Evolutionary conservation across 176 grass and related monocot species (phyloP).

Genomic region (Saccharum officinarum): DNA sequence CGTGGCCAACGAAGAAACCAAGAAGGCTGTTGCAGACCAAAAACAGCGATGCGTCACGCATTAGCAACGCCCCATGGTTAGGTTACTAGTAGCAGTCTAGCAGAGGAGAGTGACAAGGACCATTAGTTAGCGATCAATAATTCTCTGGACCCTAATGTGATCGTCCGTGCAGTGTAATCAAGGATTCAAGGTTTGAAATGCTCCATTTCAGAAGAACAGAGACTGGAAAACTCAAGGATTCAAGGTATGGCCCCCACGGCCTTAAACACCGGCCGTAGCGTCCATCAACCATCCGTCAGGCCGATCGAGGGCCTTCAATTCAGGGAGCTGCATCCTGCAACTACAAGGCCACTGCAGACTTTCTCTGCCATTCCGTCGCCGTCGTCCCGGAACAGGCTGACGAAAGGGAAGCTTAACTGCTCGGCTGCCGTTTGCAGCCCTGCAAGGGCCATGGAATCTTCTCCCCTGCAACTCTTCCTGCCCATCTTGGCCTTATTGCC

Average conservation of each 20-base stretch:
- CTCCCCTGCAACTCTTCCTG: not conserved
- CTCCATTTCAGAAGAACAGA: not conserved
- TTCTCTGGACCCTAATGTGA: not conserved
- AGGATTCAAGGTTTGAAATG: not conserved
- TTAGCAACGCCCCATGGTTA: not conserved
- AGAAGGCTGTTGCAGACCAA: too few species aligned
- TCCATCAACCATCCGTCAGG: not conserved
- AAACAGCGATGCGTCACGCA: not conserved
- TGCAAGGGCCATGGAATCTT: conserved; percentile 21
- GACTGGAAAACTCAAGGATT: too few species aligned
- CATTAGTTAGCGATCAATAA: not conserved
- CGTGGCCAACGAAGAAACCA: not conserved
- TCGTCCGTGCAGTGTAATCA: not conserved
- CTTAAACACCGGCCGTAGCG: not conserved
- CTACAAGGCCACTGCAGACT: not conserved
- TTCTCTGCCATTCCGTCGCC: not conserved
- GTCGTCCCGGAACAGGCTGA: not conserved
- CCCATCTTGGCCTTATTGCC: not conserved
- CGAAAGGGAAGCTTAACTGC: not conserved
- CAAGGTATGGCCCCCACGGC: not conserved
- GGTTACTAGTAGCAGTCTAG: too few species aligned
- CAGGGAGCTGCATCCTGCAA: not conserved
- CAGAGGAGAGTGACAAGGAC: not conserved
- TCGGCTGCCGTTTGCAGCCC: not conserved
- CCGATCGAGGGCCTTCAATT: not conserved